Conservation (phyloP, 306 rosid genomes). For the Cicer chorassanicum region DNA sequence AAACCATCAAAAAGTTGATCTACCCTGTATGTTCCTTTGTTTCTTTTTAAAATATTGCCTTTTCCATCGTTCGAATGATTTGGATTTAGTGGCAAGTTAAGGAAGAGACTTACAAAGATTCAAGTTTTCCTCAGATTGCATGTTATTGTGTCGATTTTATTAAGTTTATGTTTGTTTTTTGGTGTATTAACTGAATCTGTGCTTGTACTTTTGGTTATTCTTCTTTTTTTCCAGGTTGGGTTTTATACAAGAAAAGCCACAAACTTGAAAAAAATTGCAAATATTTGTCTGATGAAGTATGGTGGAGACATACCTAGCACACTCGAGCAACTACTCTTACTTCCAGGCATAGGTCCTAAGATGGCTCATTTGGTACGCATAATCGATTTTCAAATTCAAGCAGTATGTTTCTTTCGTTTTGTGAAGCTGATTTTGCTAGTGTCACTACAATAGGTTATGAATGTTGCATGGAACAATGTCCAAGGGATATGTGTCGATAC, state of each 20-base stretch:
- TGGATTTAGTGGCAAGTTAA: constrained; percentile 19
- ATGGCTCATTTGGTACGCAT: constrained; percentile 90
- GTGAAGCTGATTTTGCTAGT: constrained; percentile 38
- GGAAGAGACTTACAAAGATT: constrained; percentile 8
- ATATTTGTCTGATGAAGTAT: constrained; percentile 79
- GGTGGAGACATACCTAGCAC: constrained; percentile 89
- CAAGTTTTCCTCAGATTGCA: constrained; percentile 1
- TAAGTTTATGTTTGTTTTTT: constrained; percentile 2
- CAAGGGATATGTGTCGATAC: constrained; percentile 98
- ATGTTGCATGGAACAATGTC: constrained; percentile 93
- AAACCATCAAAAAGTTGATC: constrained; percentile 72
- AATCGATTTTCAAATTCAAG: constrained; percentile 35
- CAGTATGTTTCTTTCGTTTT: constrained; percentile 37
- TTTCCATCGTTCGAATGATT: constrained; percentile 19
- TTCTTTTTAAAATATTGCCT: constrained; percentile 20
- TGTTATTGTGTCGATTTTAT: constrained; percentile 24
- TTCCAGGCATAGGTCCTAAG: constrained; percentile 98
- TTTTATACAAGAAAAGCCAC: constrained; percentile 88
- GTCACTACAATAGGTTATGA: constrained; percentile 72
- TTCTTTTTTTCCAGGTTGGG: constrained; percentile 67
- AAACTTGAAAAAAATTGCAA: constrained; percentile 91
- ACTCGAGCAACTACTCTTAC: constrained; percentile 78
- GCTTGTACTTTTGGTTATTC: constrained; percentile 1
- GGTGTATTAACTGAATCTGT: constrained; percentile 14
- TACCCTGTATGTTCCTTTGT: constrained; percentile 73